A percentile compares a stretch with the other conserved stretches of the same genome.
Evolutionary conservation across 768 basidiomycete genomes (phyloP).

Genomic region (Kwoniella heveanensis): DNA sequence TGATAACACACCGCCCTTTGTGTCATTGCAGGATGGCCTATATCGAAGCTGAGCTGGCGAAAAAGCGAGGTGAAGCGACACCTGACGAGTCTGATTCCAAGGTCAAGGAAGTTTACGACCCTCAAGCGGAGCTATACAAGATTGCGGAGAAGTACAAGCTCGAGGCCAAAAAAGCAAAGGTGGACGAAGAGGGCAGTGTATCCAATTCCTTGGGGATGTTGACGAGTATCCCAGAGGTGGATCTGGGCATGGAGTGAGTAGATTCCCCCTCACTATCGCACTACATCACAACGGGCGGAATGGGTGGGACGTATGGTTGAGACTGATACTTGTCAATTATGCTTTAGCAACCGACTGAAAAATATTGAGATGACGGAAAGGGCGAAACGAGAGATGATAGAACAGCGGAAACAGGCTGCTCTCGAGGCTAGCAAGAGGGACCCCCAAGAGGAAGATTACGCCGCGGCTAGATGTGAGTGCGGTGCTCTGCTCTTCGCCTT

Average conservation of each 20-base stretch:
- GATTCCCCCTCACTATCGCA: no score
- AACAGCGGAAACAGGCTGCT: slow-evolving; percentile 64
- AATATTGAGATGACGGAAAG: slow-evolving; percentile 98
- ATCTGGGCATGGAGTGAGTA: slow-evolving; percentile 97
- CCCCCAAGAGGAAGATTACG: slow-evolving; percentile 72
- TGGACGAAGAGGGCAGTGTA: slow-evolving; percentile 84
- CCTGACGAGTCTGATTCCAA: slow-evolving; percentile 58
- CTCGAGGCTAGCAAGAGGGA: slow-evolving; percentile 47
- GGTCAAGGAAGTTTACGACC: slow-evolving; percentile 61
- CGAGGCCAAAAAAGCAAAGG: slow-evolving; percentile 53
- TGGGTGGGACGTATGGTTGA: no score
- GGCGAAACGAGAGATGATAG: slow-evolving; percentile 75
- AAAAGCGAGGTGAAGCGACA: slow-evolving; percentile 63
- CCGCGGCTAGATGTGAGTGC: slow-evolving; percentile 81
- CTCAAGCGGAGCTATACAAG: slow-evolving; percentile 75
- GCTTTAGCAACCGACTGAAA: slow-evolving; percentile 76
- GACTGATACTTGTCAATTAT: no score
- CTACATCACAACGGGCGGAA: no score
- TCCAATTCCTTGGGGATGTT: slow-evolving; percentile 93
- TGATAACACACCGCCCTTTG: no score
- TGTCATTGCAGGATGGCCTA: slow-evolving; percentile 87
- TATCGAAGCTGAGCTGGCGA: slow-evolving; percentile 88
- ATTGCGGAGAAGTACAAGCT: slow-evolving; percentile 63
- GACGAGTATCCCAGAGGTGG: slow-evolving; percentile 96
- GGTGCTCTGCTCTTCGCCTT: background rate